Evolutionary conservation across 1,284 basidiomycete genomes (phyloP), one percentile per base, ranked within the genome.

Genomic region (Agroathelia rolfsii): DNA sequence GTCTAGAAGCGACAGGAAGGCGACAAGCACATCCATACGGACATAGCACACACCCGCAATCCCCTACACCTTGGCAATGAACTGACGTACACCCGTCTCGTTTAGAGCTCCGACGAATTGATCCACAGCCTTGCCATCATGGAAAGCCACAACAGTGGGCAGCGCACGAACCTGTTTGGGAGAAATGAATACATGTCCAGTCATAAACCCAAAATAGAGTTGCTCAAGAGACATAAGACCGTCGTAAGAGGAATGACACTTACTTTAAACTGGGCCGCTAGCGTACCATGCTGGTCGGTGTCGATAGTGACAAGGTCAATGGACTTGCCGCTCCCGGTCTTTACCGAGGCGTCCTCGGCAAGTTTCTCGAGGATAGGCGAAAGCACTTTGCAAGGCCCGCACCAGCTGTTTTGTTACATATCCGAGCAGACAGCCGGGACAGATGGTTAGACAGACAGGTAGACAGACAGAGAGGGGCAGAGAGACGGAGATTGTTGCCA

Each of bases 121-220:
- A 28, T 54, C 54, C 8, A 73, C 57, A 3, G 55, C 57, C 41
- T 69, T 45, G 11, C 78, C 80, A 27, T 74, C 65, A 35, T 61
- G 66, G 57, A 83, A 82, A 2, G 76, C 80, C 36, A 80, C 57
- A 16, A 85, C 77, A 0, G 81, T 85, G 2, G 80, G 80, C 10
- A 84, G 53, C 7, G 75, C 62, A n/a, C 61, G 53, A 37, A 83
- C 55, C 81, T 83, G 41, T 22, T 9, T 35, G 35, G 20, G 16
- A 36, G 21, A 7, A 8, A 30, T 17, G 23, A 32, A 14, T 20
- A n/a, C 21, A 18, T 26, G 12, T 32, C 6, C 20, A 31, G 16
- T 16, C 28, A 18, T 39, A 14, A 24, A 21, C 16, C 27, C 26
- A 23, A 20, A n/a, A n/a, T n/a, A n/a, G n/a, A n/a, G n/a, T n/a